Evolutionary conservation across 148 eudicot genomes (phyloP), one percentile per base, ranked within the genome.

Genomic region (Tetragonia tetragonoides): DNA sequence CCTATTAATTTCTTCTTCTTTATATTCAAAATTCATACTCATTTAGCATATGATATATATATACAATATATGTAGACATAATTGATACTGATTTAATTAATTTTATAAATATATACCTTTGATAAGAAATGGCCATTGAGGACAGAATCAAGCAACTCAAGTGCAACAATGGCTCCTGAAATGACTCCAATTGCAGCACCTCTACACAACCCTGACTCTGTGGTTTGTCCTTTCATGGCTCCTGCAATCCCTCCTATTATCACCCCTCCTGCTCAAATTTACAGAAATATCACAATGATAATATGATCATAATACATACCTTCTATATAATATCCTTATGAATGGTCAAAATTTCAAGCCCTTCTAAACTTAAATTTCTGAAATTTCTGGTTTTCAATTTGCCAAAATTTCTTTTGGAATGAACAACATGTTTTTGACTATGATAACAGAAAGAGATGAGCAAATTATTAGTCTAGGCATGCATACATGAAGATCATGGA

Each of bases 181-280:
- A 92, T 68, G 10, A 90, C 85, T 18, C 98, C 98, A 1, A 91
- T 85, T 40, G 81, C 88, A 5, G 90, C 91, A 59, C 98, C 98
- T 54, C 90, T 88, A 17, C 84, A 71, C 44, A 91, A 74, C 38
- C 98, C 98, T 34, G 96, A 87, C 79, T 92, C 98, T 1, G 98
- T 95, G 0, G 97, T 91, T 75, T 92, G 98, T 51, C 98, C 98
- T 88, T 92, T 87, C 77, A 95, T 84, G 20, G 94, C 93, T 77
- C 98, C 98, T 54, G 84, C 86, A 39, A 95, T 80, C 62, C 84
- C 75, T 74, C 98, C 98, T 37, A 95, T 78, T 37, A 76, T 79
- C 46, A 91, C 92, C 66, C 98, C 98, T 69, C 98, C 98, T 94
- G 62, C 77, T 24, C 70, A 73, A 14, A 54, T 73, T 38, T 46